Base-by-base conservation (phyloP, 331 rosid species). In the Arachis monticola region DNA sequence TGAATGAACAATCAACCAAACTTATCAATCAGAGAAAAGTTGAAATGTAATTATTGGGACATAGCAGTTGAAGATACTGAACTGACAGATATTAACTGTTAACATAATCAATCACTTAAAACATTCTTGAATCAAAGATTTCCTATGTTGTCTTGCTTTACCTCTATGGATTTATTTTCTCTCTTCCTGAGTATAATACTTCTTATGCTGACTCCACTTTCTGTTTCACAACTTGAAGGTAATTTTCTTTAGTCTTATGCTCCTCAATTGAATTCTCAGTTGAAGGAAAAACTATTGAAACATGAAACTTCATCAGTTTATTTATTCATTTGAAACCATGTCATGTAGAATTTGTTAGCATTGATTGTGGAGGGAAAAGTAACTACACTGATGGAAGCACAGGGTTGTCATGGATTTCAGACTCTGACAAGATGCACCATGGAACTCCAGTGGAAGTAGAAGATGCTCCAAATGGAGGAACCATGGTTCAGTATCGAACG, bases 171-270 rank as follows among this genome's bases (percentile, higher is more conserved):
- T 81, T 80, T 70, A 35, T 70, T 76, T 69, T 38, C 81, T 78
- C 73, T 66, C 74, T 47, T 74, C 82, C 67, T 83, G 78, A 13
- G 73, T 64, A 1, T 51, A 10, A 11, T 85, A 31, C 75, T 81
- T 83, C 80, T 83, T 62, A 68, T 82, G 60, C 50, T 82, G 41
- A 47, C 67, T 12, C 77, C 90, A 56, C 70, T 77, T 62, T 84
- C 79, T 50, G 41, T 82, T 46, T 84, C 83, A 84, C 96, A 90
- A 83, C 83, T 88, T 76, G 66, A 84, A 84, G 98, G 98, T 92
- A 79, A 41, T 87, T 74, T 82, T 64, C 47, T 61, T 3, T 5
- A 6, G 10, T 64, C 47, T 55, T 3, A 6, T 9, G 10, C 2
- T 59, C 72, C 51, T 31, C 71, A 42, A 6, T 59, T 71, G 61